Percentiles rank a stretch among this genome's conserved stretches.
Evolutionary conservation across 768 basidiomycete genomes (phyloP).

Genomic region (Mycena rosella): DNA sequence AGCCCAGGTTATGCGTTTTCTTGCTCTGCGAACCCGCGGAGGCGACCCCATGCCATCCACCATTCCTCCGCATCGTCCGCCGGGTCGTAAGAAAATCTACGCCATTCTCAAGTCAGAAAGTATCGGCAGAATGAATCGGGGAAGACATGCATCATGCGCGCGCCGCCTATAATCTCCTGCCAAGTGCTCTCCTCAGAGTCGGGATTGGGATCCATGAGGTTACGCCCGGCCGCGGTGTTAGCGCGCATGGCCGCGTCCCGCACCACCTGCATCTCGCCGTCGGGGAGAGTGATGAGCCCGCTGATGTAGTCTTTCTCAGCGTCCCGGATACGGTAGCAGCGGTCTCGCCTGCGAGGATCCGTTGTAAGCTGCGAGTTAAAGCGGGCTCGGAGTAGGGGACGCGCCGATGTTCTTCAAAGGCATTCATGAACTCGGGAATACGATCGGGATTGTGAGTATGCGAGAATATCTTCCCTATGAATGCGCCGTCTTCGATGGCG

Average conservation of each 20-base stretch:
- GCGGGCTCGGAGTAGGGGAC: too few relatives aligned
- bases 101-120: not conserved
- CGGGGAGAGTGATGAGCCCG: constrained; percentile 5
- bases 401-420: constrained; percentile 23
- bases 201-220: constrained; percentile 13
- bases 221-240: constrained; percentile 10
- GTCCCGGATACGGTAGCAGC: constrained; percentile 16
- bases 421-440: constrained; percentile 15
- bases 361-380: not conserved
- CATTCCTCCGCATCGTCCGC: constrained; percentile 23
- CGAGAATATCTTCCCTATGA: constrained; percentile 27
- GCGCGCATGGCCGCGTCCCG: constrained; percentile 20
- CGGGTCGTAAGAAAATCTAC: constrained; percentile 23
- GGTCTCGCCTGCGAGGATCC: constrained; percentile 9
- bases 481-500: constrained; percentile 26
- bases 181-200: constrained; percentile 3
- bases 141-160: not conserved
- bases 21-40: constrained; percentile 10
- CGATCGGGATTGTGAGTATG: constrained; percentile 19
- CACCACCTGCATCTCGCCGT: constrained; percentile 13
- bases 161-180: too few relatives aligned
- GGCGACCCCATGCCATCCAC: constrained; percentile 28
- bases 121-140: too few relatives aligned
- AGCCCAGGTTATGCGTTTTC: too few relatives aligned
- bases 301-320: constrained; percentile 5